phyloP scores from a whole-genome alignment of 345 rosid genomes.

The Carallia pectinifolia region DNA sequence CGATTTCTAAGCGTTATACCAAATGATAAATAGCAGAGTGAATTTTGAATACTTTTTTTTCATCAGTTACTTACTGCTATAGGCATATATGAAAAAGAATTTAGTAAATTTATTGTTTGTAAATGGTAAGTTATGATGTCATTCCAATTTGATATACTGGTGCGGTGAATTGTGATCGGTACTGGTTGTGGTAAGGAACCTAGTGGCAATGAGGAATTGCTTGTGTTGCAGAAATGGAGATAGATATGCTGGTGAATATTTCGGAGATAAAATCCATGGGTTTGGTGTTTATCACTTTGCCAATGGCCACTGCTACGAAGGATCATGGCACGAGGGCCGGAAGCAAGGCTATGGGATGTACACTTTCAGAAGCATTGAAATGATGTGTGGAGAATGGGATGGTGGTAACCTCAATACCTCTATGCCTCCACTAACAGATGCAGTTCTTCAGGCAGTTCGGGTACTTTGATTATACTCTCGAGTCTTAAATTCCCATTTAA shows the following conservation, averaged over 20 bases:
- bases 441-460: conserved; percentile 64
- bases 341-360: conserved; percentile 91
- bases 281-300: conserved; percentile 87
- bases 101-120: too few relatives aligned
- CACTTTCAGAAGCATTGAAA: conserved; percentile 65
- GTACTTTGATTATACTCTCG: conserved; percentile 29
- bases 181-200: neutral
- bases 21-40: too few relatives aligned
- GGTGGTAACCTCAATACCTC: conserved; percentile 53
- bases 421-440: conserved; percentile 37
- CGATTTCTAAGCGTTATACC: too few relatives aligned
- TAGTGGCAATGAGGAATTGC: conserved; percentile 6
- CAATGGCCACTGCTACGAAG: conserved; percentile 88
- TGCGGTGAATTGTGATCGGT: too few relatives aligned
- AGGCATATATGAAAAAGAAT: too few relatives aligned
- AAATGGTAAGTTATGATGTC: too few relatives aligned
- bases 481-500: neutral
- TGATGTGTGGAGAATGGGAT: conserved; percentile 79
- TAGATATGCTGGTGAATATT: conserved; percentile 87
- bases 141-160: too few relatives aligned
- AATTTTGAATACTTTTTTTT: too few relatives aligned
- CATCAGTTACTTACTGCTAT: too few relatives aligned
- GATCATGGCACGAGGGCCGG: conserved; percentile 96
- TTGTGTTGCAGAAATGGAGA: conserved; percentile 76
- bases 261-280: conserved; percentile 90